A percentile compares a stretch with the other conserved stretches of the same genome.
phyloP scores from a whole-genome alignment of 2,329 filamentous ascomycete species.

The Aspergillus sp. region DNA sequence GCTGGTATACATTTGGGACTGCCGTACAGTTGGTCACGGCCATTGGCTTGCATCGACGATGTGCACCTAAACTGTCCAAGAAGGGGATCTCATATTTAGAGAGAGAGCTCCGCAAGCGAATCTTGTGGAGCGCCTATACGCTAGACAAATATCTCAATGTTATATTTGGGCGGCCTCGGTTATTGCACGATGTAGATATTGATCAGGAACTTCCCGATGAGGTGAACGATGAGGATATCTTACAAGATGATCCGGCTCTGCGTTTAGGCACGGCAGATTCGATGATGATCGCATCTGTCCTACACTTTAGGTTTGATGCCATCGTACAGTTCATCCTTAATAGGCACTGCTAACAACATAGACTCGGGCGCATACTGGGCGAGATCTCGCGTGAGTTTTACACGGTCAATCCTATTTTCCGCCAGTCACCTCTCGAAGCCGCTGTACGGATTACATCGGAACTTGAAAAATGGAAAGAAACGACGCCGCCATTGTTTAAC shows the following conservation, averaged over 20 bases:
- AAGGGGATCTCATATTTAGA: conserved; percentile 34
- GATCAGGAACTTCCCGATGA: conserved; percentile 59
- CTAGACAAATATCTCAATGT: conserved; percentile 64
- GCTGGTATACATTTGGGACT: conserved; percentile 62
- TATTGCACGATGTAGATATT: conserved; percentile 64
- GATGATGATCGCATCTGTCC: conserved; percentile 42
- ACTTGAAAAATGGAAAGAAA: conserved; percentile 39
- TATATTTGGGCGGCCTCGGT: conserved; percentile 61
- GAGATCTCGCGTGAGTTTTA: conserved; percentile 49
- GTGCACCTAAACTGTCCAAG: conserved; percentile 27
- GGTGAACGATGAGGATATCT: conserved; percentile 60
- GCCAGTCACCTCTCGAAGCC: conserved; percentile 32
- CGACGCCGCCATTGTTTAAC: conserved; percentile 36
- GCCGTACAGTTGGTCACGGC: conserved; percentile 55
- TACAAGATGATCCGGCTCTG: conserved; percentile 39
- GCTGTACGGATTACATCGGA: conserved; percentile 35
- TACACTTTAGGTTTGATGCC: conserved; percentile 35
- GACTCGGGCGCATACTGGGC: conserved; percentile 53
- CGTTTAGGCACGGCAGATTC: conserved; percentile 36
- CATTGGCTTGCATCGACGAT: conserved; percentile 40
- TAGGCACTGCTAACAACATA: background rate
- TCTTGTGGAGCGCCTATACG: conserved; percentile 65
- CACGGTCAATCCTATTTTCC: conserved; percentile 32
- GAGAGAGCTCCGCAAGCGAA: conserved; percentile 56
- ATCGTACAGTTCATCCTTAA: background rate